Evolutionary conservation across 495 filamentous ascomycete genomes (phyloP).

Genomic region (Penicillium flavigenum): DNA sequence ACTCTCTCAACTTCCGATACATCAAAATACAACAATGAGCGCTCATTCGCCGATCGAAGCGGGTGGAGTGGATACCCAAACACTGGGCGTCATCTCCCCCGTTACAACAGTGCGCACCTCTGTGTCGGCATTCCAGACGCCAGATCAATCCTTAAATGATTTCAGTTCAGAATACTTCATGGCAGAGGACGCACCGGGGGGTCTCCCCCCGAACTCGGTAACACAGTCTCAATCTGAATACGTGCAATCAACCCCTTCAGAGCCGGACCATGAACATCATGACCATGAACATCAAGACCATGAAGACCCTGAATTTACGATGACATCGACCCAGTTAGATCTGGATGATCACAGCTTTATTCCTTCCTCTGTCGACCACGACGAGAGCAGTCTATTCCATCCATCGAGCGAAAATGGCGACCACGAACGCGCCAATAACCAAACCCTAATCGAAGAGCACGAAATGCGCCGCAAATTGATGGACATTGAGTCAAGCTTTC

Average conservation of each 20-base stretch:
- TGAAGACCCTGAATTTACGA: slow-evolving; percentile 21
- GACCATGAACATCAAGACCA: slow-evolving; percentile 14
- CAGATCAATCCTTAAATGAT: slow-evolving; percentile 39
- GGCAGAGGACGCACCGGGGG: slow-evolving; percentile 39
- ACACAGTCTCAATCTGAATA: slow-evolving; percentile 19
- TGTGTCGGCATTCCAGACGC: slow-evolving; percentile 33
- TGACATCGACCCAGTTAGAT: slow-evolving; percentile 14
- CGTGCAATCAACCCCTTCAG: slow-evolving; percentile 17
- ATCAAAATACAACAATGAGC: neutral
- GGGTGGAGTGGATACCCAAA: slow-evolving; percentile 40
- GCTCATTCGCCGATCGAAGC: slow-evolving; percentile 23
- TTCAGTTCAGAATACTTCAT: slow-evolving; percentile 38
- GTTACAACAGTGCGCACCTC: slow-evolving; percentile 30
- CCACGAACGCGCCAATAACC: slow-evolving; percentile 41
- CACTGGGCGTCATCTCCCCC: slow-evolving; percentile 33
- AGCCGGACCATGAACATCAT: slow-evolving; percentile 14
- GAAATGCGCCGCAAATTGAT: slow-evolving; percentile 71
- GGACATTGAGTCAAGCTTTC: slow-evolving; percentile 86
- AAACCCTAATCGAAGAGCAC: slow-evolving; percentile 58
- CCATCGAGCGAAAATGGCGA: slow-evolving; percentile 42
- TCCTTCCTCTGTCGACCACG: slow-evolving; percentile 41
- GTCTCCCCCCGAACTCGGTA: slow-evolving; percentile 23
- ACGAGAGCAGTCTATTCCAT: slow-evolving; percentile 41
- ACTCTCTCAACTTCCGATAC: neutral
- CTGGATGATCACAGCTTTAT: slow-evolving; percentile 28